Evolutionary conservation across 2,329 filamentous ascomycete genomes (phyloP), one percentile per base, ranked within the genome.

Genomic region (Trichoderma sp.): DNA sequence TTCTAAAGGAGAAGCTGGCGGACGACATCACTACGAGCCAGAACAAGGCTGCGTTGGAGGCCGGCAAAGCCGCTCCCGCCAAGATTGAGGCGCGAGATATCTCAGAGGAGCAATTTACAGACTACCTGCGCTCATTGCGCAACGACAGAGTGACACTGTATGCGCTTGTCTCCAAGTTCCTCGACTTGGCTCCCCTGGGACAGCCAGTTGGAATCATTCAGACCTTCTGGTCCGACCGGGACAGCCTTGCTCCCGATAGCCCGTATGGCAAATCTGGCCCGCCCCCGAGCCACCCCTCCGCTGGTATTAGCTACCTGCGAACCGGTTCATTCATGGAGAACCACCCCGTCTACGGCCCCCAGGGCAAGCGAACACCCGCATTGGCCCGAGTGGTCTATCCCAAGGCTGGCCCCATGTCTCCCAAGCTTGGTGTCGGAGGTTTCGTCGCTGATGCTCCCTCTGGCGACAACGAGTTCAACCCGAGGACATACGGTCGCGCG

Each of bases 251-350:
- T 51, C 73, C 76, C 9, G 76, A 80, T 9, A 82, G 78, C 70
- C 86, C 86, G 1, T 90, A 88, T 73, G 84, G 85, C 12, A 81
- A 82, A 62, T 78, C 81, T 15, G 89, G 89, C 1, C 89, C 89
- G n/a, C 89, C 89, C 0, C 82, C 84, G 8, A 89, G 86, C 24
- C 89, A 91, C 74, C 89, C 89, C 4, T 91, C 89, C 15, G 89
- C 86, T 36, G 89, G 89, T 72, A 82, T 91, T 67, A 89, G 88
- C 69, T 91, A 91, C 79, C 81, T 90, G 71, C 86, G 89, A 67
- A 89, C 88, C 1, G 80, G 80, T 47, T 83, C 85, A 51, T 88
- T 83, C 78, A 80, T 88, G 75, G 85, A 88, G 72, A 90, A 90
- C 78, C 88, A 91, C 77, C 86, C 89, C 2, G 75, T 89, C 26